Base-by-base conservation (phyloP, 202 grass and related monocot genomes). In the Setaria viridis region DNA sequence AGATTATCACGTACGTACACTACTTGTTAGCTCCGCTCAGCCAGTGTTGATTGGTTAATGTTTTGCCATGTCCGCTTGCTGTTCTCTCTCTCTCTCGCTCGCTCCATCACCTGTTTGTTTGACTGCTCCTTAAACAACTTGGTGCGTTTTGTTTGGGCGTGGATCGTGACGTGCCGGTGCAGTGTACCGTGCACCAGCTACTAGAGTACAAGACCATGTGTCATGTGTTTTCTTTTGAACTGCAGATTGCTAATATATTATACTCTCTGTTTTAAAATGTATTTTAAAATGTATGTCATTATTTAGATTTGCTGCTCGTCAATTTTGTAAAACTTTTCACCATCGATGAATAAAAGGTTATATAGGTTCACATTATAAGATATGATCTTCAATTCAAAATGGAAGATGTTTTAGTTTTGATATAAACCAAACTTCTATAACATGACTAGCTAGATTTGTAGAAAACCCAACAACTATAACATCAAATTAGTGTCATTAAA, bases 11-110 rank as follows among this genome's bases (percentile, higher is more conserved):
- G 39, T 41, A 39, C 3, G 39, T 11, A 0, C 2, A 12, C 17
- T 10, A 9, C 9, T 70, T 6, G 39, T 41, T 45, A 43, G 10
- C 12, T 41, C 56, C 11, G 75, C 20, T 43, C n/a, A 60, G 57
- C 41, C 47, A 78, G 13, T 11, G 76, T 11, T 64, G 58, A 64
- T 64, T 79, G 58, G 76, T 79, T 79, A 63, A 79, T 64, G 59
- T 78, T 66, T 65, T 17, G 19, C 5, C 14, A 1, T 45, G 74
- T 43, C 74, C 34, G 19, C 2, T 63, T 6, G n/a, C 29, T 66
- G 30, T 7, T 66, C 39, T 41, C 34, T 35, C 39, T 41, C 39
- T 41, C 4, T 6, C 39, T 41, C 4, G 2, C 1, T 43, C 37
- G 11, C 16, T 35, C 43, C 12, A 34, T n/a, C 8, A 51, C 48